Percentiles rank a stretch among this genome's conserved stretches.
Evolutionary conservation across 441 rosid species (phyloP).

Genomic region (Euphorbia celastroides): DNA sequence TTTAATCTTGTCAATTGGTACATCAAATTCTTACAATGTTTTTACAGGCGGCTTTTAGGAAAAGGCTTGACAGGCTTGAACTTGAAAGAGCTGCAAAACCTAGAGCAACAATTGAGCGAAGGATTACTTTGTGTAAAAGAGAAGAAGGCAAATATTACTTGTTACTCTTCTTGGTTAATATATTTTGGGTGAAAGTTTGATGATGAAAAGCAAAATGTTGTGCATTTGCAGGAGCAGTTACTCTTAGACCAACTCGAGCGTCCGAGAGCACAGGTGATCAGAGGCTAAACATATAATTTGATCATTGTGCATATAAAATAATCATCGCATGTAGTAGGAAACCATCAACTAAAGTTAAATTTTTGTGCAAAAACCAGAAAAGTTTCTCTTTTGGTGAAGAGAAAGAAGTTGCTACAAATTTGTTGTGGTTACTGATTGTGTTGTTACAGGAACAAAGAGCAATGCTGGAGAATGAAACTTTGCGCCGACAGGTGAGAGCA

Average conservation of each 20-base stretch:
- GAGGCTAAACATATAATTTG: background rate
- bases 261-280: constrained; percentile 60
- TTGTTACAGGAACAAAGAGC: constrained; percentile 65
- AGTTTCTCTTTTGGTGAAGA: no score
- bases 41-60: constrained; percentile 54
- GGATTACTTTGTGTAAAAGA: constrained; percentile 62
- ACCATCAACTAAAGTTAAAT: no score
- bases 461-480: constrained; percentile 80
- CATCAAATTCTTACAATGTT: constrained; percentile 11
- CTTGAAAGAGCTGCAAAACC: constrained; percentile 66
- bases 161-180: background rate
- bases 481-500: constrained; percentile 67
- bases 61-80: constrained; percentile 53
- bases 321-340: no score
- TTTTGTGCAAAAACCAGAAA: no score
- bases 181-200: background rate
- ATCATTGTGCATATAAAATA: background rate
- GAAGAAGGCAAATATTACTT: constrained; percentile 45
- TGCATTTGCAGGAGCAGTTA: constrained; percentile 55
- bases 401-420: no score
- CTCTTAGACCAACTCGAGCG: constrained; percentile 68
- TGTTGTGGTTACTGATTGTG: background rate
- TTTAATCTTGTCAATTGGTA: background rate
- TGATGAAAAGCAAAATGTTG: background rate
- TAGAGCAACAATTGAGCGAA: constrained; percentile 65